phyloP scores from a whole-genome alignment of 257 asterid genomes.

The Nicotiana tabacum region DNA sequence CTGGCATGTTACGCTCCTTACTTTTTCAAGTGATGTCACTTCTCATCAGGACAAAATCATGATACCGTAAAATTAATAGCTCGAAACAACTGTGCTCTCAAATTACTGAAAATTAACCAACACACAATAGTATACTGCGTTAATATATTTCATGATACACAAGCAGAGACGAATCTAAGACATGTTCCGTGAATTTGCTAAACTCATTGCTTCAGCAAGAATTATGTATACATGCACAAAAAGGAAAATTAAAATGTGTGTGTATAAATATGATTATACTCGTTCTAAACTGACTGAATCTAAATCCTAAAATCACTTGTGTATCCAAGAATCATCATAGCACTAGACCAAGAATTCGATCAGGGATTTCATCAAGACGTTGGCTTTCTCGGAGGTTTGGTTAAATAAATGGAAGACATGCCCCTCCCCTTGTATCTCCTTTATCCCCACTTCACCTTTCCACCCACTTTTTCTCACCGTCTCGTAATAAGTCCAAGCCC shows the following conservation, averaged over 20 bases:
- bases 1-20: neutral
- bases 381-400: slow-evolving; percentile 36
- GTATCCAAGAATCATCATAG: neutral
- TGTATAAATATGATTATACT: neutral
- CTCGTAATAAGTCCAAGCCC: slow-evolving; percentile 46
- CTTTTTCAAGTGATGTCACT: neutral
- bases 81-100: neutral
- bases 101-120: neutral
- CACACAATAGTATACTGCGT: neutral
- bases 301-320: neutral
- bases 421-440: slow-evolving; percentile 53
- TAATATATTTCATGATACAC: neutral
- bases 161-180: neutral
- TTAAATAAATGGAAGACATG: slow-evolving; percentile 56
- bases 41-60: neutral
- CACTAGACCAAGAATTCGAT: slow-evolving; percentile 20
- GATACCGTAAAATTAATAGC: neutral
- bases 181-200: neutral
- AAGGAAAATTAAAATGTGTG: neutral
- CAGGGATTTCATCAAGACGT: slow-evolving; percentile 30
- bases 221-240: neutral
- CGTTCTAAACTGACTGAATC: neutral
- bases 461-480: slow-evolving; percentile 61
- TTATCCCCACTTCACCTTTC: slow-evolving; percentile 51
- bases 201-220: neutral